Base-by-base conservation (phyloP, 169 alveolate genomes). In the Eimeria zaria region DNA sequence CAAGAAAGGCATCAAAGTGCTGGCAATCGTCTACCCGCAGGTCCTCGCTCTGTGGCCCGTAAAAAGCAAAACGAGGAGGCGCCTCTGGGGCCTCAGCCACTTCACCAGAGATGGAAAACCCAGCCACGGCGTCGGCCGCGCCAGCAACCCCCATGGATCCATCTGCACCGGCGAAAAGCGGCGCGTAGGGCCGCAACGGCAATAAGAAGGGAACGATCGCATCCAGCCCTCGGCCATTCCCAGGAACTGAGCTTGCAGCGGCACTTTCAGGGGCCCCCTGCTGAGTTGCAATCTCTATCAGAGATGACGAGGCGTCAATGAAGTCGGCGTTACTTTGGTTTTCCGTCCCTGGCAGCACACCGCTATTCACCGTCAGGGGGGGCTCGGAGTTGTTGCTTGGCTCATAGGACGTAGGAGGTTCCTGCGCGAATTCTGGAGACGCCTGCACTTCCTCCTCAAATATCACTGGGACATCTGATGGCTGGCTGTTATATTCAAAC, bases 1-100 rank as follows among this genome's bases (percentile, higher is more conserved):
- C 96, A 30, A 91, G 91, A 24, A 91, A 91, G 20, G 89, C 96
- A 55, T 91, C 96, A 18, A 91, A 46, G 69, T 69, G 91, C 41
- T 48, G 88, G 67, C 96, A 91, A 48, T 60, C 53, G 41, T 91
- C 96, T 4, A 91, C 55, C 46, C 73, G 8, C 22, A 91, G 24
- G 48, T 78, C 69, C 2, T 91, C 91, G 64, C 91, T 74, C 74
- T 78, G 96, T 11, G 69, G 88, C 44, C 96, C 96, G 27, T 64
- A 60, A 22, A 91, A 91, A 20, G 81, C 93, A 71, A 41, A 87
- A 14, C 62, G 93, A n/a, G 71, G 60, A 60, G 80, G 80, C 18
- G 58, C 46, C 41, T 27, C 46, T 24, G 3, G 2, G 0, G 93
- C 30, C 16, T 6, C 83, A 36, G 53, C 36, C 3, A 33, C 18